A percentile compares a stretch with the other conserved stretches of the same genome.
These are phyloP conservation scores for Dactylella cylindrospora DNA, from an alignment of 2,329 filamentous ascomycete genomes.

Conservation along the genomic window DNA sequence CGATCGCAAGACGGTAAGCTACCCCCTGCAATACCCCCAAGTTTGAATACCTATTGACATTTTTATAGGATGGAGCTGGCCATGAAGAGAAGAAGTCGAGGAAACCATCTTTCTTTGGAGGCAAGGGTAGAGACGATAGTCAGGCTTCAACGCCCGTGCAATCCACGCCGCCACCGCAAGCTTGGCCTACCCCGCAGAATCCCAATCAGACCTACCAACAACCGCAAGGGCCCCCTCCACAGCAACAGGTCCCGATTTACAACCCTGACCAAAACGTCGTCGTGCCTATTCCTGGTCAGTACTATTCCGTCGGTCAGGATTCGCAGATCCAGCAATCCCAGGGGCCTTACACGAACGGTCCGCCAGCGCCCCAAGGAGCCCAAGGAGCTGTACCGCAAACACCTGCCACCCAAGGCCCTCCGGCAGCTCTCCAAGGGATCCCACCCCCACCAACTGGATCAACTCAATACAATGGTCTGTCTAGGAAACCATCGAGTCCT, in stretches of 20 bases:
- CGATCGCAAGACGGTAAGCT: conserved; percentile 35
- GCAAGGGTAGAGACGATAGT: conserved; percentile 9
- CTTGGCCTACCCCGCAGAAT: conserved; percentile 11
- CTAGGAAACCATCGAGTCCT: conserved; percentile 27
- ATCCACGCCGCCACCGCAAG: background rate
- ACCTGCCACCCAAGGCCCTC: conserved; percentile 1
- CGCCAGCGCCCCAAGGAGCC: background rate
- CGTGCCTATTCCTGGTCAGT: conserved; percentile 33
- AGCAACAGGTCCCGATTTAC: conserved; percentile 14
- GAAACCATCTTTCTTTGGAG: conserved; percentile 25
- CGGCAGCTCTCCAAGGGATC: conserved; percentile 7
- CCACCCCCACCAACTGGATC: conserved; percentile 10
- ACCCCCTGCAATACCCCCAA: background rate
- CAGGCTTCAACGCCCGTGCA: background rate
- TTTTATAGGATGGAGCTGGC: conserved; percentile 5
- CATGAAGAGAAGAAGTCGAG: conserved; percentile 20
- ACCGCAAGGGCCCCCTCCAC: conserved; percentile 5
- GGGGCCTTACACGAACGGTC: conserved; percentile 19
- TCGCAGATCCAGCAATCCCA: conserved; percentile 6
- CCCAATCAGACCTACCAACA: conserved; percentile 11
- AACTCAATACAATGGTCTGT: background rate
- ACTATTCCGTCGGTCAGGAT: conserved; percentile 20
- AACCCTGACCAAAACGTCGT: conserved; percentile 24
- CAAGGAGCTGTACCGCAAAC: conserved; percentile 7
- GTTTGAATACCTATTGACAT: background rate